Evolutionary conservation across 495 filamentous ascomycete genomes (phyloP).

Genomic region (Aspergillus asperescens): DNA sequence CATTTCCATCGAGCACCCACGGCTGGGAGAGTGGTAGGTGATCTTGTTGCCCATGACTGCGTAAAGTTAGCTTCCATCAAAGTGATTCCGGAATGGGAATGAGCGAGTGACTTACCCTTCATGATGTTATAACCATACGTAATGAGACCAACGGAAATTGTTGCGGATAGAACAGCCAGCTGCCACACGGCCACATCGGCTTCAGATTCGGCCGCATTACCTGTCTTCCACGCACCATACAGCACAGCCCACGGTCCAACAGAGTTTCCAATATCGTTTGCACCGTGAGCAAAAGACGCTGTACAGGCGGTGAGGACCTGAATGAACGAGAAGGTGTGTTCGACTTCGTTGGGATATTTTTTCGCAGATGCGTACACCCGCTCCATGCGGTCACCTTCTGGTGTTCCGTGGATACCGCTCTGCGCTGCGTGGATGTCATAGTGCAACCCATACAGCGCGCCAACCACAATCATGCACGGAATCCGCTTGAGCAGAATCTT

Average conservation of each 20-base stretch:
- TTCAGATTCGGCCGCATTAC: conserved; percentile 41
- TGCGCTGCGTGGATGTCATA: conserved; percentile 71
- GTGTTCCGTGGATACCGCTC: conserved; percentile 56
- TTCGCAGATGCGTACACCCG: conserved; percentile 51
- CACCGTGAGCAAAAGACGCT: conserved; percentile 72
- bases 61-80: conserved; percentile 23
- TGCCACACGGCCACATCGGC: conserved; percentile 56
- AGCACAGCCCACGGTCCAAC: conserved; percentile 68
- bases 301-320: conserved; percentile 71
- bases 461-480: conserved; percentile 52
- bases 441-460: conserved; percentile 59
- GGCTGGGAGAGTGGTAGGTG: conserved; percentile 58
- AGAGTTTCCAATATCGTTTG: conserved; percentile 75
- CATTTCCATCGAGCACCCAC: conserved; percentile 61
- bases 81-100: neutral
- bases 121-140: conserved; percentile 69
- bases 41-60: conserved; percentile 63
- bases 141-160: conserved; percentile 52
- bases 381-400: conserved; percentile 61
- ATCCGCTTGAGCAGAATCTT: conserved; percentile 52
- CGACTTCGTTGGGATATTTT: conserved; percentile 70
- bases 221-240: conserved; percentile 61
- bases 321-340: conserved; percentile 70
- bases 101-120: conserved; percentile 40
- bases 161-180: conserved; percentile 47